A percentile compares a stretch with the other conserved stretches of the same genome.
phyloP scores from a whole-genome alignment of 768 basidiomycete genomes.

The Rhodocollybia butyracea region DNA sequence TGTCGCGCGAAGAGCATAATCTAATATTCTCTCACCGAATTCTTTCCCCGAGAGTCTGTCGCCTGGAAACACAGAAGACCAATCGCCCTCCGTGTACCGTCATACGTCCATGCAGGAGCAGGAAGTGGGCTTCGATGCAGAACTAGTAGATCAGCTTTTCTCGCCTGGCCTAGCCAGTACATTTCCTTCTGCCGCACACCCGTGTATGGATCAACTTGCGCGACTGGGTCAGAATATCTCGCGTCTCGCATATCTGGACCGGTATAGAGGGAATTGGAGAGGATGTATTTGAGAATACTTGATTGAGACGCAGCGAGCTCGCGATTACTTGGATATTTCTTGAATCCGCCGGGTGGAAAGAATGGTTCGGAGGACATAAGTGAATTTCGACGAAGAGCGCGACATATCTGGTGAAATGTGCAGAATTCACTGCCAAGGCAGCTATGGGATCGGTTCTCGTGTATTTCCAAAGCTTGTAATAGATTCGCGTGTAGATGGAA shows the following conservation, averaged over 20 bases:
- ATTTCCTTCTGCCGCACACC: slow-evolving; percentile 41
- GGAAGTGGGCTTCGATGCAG: slow-evolving; percentile 47
- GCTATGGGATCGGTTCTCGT: slow-evolving; percentile 28
- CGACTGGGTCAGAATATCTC: slow-evolving; percentile 32
- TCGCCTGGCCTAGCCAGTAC: slow-evolving; percentile 45
- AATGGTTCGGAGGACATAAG: slow-evolving; percentile 11
- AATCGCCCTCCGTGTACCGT: slow-evolving; percentile 30
- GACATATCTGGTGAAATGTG: slow-evolving; percentile 52
- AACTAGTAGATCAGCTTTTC: slow-evolving; percentile 43
- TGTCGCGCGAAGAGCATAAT: slow-evolving; percentile 45
- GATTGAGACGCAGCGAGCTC: slow-evolving; percentile 37
- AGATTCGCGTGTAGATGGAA: slow-evolving; percentile 42
- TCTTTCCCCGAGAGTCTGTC: too few species aligned
- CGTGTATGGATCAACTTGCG: slow-evolving; percentile 33
- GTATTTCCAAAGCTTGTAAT: slow-evolving; percentile 30
- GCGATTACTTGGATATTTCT: slow-evolving; percentile 35
- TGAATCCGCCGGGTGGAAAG: slow-evolving; percentile 2
- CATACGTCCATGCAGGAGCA: slow-evolving; percentile 47
- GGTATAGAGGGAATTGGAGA: slow-evolving; percentile 42
- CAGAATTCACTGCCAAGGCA: slow-evolving; percentile 48
- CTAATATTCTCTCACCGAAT: slow-evolving; percentile 31
- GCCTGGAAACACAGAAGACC: slow-evolving; percentile 39
- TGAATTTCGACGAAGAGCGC: slow-evolving; percentile 12
- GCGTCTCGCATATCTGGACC: slow-evolving; percentile 27
- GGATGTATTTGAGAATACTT: slow-evolving; percentile 41